A percentile compares a stretch with the other conserved stretches of the same genome.
Conservation (phyloP, 306 rosid species). For the Corylus americana region DNA sequence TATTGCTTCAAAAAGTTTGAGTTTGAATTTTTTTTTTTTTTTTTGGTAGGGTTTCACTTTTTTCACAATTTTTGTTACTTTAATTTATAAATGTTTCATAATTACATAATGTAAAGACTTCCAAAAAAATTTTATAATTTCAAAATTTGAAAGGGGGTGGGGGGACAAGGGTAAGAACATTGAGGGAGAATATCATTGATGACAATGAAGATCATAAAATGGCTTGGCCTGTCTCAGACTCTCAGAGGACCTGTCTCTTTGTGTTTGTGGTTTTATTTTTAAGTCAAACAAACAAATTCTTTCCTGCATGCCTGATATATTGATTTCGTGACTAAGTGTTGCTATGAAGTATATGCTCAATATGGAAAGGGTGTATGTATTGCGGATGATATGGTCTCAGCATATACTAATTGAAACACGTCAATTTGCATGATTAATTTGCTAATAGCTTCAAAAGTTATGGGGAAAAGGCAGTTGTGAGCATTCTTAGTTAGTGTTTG, state of each 20-base stretch:
- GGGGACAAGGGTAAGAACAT: background rate
- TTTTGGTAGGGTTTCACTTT: background rate
- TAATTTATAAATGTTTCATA: background rate
- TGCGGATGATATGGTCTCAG: background rate
- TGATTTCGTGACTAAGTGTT: background rate
- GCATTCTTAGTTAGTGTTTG: slow-evolving; percentile 9
- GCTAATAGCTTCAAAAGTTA: background rate
- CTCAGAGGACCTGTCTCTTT: background rate
- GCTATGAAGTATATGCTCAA: background rate
- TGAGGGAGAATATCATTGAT: background rate
- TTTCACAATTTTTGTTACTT: background rate
- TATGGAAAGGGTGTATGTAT: background rate
- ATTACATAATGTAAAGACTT: background rate
- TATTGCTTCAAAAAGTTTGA: background rate
- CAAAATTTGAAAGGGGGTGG: background rate
- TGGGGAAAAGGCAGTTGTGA: background rate
- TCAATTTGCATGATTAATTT: background rate
- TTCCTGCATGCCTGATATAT: background rate
- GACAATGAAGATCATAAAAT: background rate
- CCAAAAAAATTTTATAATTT: background rate
- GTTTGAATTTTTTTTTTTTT: background rate
- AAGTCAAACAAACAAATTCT: background rate
- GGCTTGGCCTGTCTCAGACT: too few relatives aligned
- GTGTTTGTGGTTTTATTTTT: background rate
- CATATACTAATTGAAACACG: background rate